Conservation (phyloP, 2,329 filamentous ascomycete species). For the Coniochaeta hoffmannii region DNA sequence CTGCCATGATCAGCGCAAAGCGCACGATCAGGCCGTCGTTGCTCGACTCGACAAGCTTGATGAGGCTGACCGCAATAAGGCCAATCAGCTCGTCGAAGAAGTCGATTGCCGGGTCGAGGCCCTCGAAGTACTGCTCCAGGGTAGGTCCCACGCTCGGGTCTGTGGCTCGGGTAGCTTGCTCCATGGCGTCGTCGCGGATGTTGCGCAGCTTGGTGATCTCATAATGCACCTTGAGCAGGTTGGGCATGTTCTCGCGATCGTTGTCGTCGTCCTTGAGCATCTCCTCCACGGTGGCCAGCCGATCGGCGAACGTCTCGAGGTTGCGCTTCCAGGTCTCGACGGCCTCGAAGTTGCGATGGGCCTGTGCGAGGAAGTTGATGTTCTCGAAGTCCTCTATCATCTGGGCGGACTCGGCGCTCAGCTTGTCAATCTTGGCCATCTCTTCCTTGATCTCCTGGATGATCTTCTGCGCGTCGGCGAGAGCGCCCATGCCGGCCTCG, state of each 20-base stretch:
- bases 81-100: slow-evolving; percentile 96
- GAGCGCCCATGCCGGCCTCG: slow-evolving; percentile 82
- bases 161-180: slow-evolving; percentile 78
- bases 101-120: slow-evolving; percentile 79
- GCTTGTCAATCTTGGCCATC: slow-evolving; percentile 96
- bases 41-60: slow-evolving; percentile 76
- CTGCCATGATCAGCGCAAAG: slow-evolving; percentile 85
- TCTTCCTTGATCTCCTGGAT: slow-evolving; percentile 94
- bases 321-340: slow-evolving; percentile 90
- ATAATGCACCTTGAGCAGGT: slow-evolving; percentile 83
- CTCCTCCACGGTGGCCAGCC: slow-evolving; percentile 66
- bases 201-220: slow-evolving; percentile 87
- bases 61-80: slow-evolving; percentile 80
- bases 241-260: slow-evolving; percentile 84
- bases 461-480: slow-evolving; percentile 84
- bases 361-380: slow-evolving; percentile 86
- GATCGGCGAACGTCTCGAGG: slow-evolving; percentile 77
- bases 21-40: slow-evolving; percentile 87
- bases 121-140: slow-evolving; percentile 80
- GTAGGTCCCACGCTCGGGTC: slow-evolving; percentile 72
- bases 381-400: slow-evolving; percentile 96
- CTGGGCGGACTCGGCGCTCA: slow-evolving; percentile 93
- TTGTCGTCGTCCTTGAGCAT: slow-evolving; percentile 78
- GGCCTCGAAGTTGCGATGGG: slow-evolving; percentile 91
- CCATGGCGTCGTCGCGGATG: slow-evolving; percentile 92